A percentile compares a stretch with the other conserved stretches of the same genome.
phyloP scores from a whole-genome alignment of 306 rosid species.

The Pterocarpus macrocarpus region DNA sequence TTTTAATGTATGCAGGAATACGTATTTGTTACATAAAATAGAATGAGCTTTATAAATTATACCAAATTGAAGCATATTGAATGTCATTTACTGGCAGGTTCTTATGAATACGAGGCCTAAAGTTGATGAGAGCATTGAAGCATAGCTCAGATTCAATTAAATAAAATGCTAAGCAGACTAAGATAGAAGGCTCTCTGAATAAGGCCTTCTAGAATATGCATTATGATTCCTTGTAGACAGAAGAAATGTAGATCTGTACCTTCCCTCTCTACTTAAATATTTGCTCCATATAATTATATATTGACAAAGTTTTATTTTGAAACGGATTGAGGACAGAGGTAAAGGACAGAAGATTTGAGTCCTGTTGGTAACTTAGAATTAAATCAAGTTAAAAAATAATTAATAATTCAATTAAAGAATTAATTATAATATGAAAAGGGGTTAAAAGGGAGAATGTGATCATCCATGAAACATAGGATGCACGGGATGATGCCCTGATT shows the following conservation, averaged over 20 bases:
- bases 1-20: not conserved
- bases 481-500: no score
- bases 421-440: no score
- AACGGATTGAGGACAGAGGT: not conserved
- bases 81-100: slow-evolving; percentile 51
- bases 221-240: not conserved
- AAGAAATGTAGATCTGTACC: not conserved
- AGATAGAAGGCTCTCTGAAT: not conserved
- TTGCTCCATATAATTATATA: no score
- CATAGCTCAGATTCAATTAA: slow-evolving; percentile 49
- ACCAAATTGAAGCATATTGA: not conserved
- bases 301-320: not conserved
- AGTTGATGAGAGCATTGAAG: slow-evolving; percentile 55
- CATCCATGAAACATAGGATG: no score
- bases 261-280: not conserved
- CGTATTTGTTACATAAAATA: not conserved
- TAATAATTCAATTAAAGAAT: no score
- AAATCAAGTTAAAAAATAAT: no score
- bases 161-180: slow-evolving; percentile 33
- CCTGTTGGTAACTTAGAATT: no score
- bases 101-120: slow-evolving; percentile 72
- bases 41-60: not conserved
- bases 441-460: no score
- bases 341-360: not conserved
- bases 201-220: not conserved